Base-by-base conservation (phyloP, 2,329 filamentous ascomycete species). In the Malbranchea cinnamomea region DNA sequence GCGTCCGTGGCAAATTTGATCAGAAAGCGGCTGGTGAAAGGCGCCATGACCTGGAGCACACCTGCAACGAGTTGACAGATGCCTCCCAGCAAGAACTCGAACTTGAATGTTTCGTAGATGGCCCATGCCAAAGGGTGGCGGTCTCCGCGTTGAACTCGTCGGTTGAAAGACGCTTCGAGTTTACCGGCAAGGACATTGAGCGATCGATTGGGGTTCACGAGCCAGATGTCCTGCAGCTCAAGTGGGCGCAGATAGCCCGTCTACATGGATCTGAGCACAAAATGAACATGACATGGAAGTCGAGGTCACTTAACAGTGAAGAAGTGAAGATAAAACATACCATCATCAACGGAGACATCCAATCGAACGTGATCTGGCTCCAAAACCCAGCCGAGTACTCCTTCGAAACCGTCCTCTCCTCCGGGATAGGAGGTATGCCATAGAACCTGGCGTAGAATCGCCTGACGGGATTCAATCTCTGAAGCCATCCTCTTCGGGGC, bases 281-380 rank as follows among this genome's bases (percentile, higher is more conserved):
- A 33, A 30, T 28, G 29, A 37, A 3, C 32, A 19, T 26, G n/a
- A 7, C 6, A 32, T 30, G 21, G 24, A 9, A 13, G 19, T 27
- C n/a, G 12, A 15, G 23, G n/a, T 21, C 14, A 10, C 8, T 8
- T 8, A 12, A 17, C 9, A 6, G 17, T 25, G 11, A 19, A 17
- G 6, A 31, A 29, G 12, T 16, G 26, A 39, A 23, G 22, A 19
- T 26, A 35, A 26, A 33, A 60, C 69, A 57, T 53, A 78, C 76
- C 39, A 57, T 65, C 85, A 95, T 95, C 32, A 95, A 49, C 1
- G 82, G 76, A 1, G 74, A 73, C 66, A 94, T 87, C 87, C 87
- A 95, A 50, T 83, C 72, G 48, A 93, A 95, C 3, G 77, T 78
- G 13, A 92, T 51, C 33, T 65, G 51, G 56, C 81, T 92, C 39